These are phyloP conservation scores for Kokia cookei DNA, from an alignment of 441 rosid species.

Conservation along the genomic window DNA sequence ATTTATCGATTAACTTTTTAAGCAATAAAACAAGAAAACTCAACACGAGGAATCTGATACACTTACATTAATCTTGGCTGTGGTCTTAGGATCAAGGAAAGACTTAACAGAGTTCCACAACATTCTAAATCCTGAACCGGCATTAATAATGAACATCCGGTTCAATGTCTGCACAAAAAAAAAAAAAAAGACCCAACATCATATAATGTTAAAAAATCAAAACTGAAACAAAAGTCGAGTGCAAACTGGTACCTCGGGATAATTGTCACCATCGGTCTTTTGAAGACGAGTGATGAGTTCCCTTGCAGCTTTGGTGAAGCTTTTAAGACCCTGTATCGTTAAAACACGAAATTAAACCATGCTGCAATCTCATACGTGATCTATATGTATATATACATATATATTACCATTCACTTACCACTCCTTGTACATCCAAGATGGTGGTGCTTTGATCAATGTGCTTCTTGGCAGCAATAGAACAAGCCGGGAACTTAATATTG, in stretches of 20 bases:
- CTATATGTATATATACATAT: not conserved
- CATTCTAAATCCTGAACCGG: slow-evolving; percentile 93
- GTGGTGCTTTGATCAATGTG: slow-evolving; percentile 92
- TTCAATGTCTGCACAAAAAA: slow-evolving; percentile 73
- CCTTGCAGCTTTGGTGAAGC: slow-evolving; percentile 77
- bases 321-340: slow-evolving; percentile 63
- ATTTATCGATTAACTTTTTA: slow-evolving; percentile 8
- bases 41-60: not conserved
- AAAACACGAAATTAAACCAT: not conserved
- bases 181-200: slow-evolving; percentile 5
- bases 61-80: slow-evolving; percentile 81
- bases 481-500: slow-evolving; percentile 65
- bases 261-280: slow-evolving; percentile 80
- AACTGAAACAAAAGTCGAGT: too few species aligned
- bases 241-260: slow-evolving; percentile 59
- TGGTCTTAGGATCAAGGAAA: slow-evolving; percentile 90
- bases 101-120: slow-evolving; percentile 84
- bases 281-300: slow-evolving; percentile 74
- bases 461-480: slow-evolving; percentile 66
- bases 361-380: slow-evolving; percentile 8
- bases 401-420: slow-evolving; percentile 44
- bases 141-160: slow-evolving; percentile 92
- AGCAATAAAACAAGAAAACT: not conserved
- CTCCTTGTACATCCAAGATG: slow-evolving; percentile 92
- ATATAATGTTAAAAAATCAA: not conserved